Percentiles rank a stretch among this genome's conserved stretches.
These are phyloP conservation scores for Cenococcum geophilum DNA, from an alignment of 495 filamentous ascomycete species.

Conservation along the genomic window DNA sequence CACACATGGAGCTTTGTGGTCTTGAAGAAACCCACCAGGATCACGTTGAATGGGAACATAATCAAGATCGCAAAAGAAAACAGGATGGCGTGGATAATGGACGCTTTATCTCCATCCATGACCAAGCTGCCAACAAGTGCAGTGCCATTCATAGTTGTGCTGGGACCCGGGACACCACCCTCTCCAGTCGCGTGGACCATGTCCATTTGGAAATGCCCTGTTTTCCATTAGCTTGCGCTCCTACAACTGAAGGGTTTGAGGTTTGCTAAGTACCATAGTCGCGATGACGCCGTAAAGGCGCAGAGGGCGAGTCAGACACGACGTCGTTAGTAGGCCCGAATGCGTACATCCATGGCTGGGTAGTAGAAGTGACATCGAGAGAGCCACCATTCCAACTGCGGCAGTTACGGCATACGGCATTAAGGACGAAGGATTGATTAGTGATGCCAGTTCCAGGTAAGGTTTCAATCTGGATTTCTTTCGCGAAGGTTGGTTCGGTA, in stretches of 20 bases:
- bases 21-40: slow-evolving; percentile 25
- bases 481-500: slow-evolving; percentile 23
- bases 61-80: slow-evolving; percentile 28
- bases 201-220: slow-evolving; percentile 29
- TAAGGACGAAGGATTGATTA: slow-evolving; percentile 30
- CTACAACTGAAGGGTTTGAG: not conserved
- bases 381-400: slow-evolving; percentile 24
- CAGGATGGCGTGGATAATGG: slow-evolving; percentile 27
- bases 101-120: slow-evolving; percentile 21
- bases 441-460: slow-evolving; percentile 27
- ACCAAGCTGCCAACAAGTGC: slow-evolving; percentile 12
- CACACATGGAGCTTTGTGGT: slow-evolving; percentile 24
- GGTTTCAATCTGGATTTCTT: slow-evolving; percentile 15
- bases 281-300: slow-evolving; percentile 22
- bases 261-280: slow-evolving; percentile 17
- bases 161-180: slow-evolving; percentile 23
- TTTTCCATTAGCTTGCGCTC: not conserved
- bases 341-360: slow-evolving; percentile 32
- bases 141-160: slow-evolving; percentile 11
- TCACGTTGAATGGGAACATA: slow-evolving; percentile 27
- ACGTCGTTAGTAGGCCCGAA: slow-evolving; percentile 27
- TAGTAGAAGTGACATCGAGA: slow-evolving; percentile 19
- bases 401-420: slow-evolving; percentile 29
- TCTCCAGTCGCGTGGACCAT: slow-evolving; percentile 26
- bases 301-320: slow-evolving; percentile 13